Evolutionary conservation across 352 stramenopile genomes (phyloP).

Genomic region (Globisporangium abappressorium): DNA sequence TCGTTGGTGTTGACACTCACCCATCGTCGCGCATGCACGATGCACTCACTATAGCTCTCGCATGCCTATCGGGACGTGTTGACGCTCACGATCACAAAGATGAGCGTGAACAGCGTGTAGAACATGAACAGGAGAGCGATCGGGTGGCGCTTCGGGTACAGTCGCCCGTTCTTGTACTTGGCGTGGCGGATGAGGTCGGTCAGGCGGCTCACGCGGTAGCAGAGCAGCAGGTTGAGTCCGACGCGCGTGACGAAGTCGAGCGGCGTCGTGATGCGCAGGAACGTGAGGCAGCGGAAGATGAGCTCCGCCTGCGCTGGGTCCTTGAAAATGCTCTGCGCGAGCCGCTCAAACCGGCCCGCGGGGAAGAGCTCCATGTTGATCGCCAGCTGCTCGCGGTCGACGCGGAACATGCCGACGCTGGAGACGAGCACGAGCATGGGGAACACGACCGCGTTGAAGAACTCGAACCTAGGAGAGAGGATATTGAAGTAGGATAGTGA

Average conservation of each 20-base stretch:
- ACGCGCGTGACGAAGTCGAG: slow-evolving; percentile 20
- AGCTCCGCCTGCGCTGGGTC: slow-evolving; percentile 24
- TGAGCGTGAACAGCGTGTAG: slow-evolving; percentile 8
- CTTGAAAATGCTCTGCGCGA: slow-evolving; percentile 21
- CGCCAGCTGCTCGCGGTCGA: slow-evolving; percentile 25
- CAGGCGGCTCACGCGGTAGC: slow-evolving; percentile 12
- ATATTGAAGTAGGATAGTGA: background rate
- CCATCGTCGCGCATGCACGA: slow-evolving; percentile 12
- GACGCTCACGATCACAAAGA: slow-evolving; percentile 19
- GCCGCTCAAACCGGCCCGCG: slow-evolving; percentile 24
- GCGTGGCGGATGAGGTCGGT: slow-evolving; percentile 14
- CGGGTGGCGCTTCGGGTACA: slow-evolving; percentile 15
- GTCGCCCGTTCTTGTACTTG: slow-evolving; percentile 5
- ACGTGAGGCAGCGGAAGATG: slow-evolving; percentile 14
- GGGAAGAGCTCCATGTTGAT: slow-evolving; percentile 39
- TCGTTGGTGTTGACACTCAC: slow-evolving; percentile 9
- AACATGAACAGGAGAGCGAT: slow-evolving; percentile 13
- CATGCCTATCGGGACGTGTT: slow-evolving; percentile 14
- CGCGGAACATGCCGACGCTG: slow-evolving; percentile 28
- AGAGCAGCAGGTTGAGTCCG: slow-evolving; percentile 15
- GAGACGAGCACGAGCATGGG: slow-evolving; percentile 33
- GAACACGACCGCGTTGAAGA: slow-evolving; percentile 30
- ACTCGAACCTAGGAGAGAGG: slow-evolving; percentile 25
- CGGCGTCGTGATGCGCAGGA: slow-evolving; percentile 19
- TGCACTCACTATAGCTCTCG: slow-evolving; percentile 6